phyloP scores from a whole-genome alignment of 2,329 filamentous ascomycete genomes.

The Colletotrichum melonis region DNA sequence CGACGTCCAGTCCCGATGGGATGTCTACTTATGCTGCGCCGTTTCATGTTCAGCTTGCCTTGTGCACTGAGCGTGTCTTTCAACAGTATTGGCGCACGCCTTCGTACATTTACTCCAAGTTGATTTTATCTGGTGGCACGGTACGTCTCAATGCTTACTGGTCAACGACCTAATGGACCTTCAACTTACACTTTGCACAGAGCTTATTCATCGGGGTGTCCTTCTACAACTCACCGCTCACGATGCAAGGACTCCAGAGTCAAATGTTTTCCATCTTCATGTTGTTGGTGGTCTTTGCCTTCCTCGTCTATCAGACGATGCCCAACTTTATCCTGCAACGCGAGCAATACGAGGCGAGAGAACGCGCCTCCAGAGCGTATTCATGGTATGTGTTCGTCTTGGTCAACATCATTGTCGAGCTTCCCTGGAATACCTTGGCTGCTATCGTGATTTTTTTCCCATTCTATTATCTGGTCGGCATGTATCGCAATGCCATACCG shows the following conservation, averaged over 20 bases:
- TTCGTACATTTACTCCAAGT: constrained; percentile 79
- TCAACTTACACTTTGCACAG: constrained; percentile 10
- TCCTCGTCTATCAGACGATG: constrained; percentile 70
- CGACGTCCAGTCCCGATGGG: neutral
- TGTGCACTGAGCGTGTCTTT: constrained; percentile 74
- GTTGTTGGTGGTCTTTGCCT: constrained; percentile 72
- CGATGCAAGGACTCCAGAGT: constrained; percentile 72
- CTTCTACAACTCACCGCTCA: constrained; percentile 67
- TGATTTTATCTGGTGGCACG: constrained; percentile 62
- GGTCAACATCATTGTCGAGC: constrained; percentile 73
- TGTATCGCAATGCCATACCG: constrained; percentile 62
- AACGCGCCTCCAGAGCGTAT: constrained; percentile 73
- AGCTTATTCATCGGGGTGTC: constrained; percentile 74
- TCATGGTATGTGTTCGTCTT: constrained; percentile 75
- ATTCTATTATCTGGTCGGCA: constrained; percentile 75
- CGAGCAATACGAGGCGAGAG: constrained; percentile 74
- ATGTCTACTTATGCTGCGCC: constrained; percentile 75
- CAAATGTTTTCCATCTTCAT: constrained; percentile 76
- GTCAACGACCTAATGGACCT: neutral
- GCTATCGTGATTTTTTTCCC: constrained; percentile 70
- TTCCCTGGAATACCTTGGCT: constrained; percentile 74
- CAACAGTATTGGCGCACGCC: constrained; percentile 84
- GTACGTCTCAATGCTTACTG: constrained; percentile 24
- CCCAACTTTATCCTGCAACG: constrained; percentile 75
- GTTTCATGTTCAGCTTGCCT: constrained; percentile 68